Conservation (phyloP, 345 rosid species). For the Capsella bursapastoris region DNA sequence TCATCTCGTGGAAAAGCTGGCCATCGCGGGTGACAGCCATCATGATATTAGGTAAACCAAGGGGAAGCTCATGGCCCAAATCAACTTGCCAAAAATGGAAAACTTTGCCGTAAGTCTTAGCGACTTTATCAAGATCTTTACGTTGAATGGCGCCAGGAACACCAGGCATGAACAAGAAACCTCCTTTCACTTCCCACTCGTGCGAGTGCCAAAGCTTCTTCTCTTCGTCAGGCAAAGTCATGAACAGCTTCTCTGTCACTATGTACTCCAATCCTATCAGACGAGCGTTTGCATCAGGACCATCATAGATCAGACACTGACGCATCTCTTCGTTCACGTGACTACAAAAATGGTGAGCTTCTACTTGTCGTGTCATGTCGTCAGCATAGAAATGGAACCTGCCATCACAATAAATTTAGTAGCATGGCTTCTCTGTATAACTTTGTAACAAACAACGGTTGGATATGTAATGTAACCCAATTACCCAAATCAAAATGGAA, state of each 20-base stretch:
- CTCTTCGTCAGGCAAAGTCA: conserved; percentile 70
- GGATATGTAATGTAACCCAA: background rate
- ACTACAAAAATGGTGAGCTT: conserved; percentile 76
- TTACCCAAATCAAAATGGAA: background rate
- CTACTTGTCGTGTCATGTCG: conserved; percentile 83
- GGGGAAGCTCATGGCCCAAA: conserved; percentile 67
- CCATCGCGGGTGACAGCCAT: conserved; percentile 73
- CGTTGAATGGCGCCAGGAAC: conserved; percentile 67
- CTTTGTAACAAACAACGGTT: background rate
- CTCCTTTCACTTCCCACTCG: conserved; percentile 85
- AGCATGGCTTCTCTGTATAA: background rate
- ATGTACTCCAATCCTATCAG: conserved; percentile 81
- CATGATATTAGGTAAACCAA: conserved; percentile 78
- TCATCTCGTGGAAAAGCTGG: conserved; percentile 66
- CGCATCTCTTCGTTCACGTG: conserved; percentile 82
- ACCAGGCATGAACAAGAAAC: conserved; percentile 72
- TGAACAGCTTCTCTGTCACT: conserved; percentile 65
- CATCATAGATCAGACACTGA: conserved; percentile 76
- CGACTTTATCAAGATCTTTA: conserved; percentile 67
- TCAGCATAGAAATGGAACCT: conserved; percentile 73
- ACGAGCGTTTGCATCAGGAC: conserved; percentile 54
- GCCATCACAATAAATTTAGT: conserved; percentile 6
- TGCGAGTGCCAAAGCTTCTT: conserved; percentile 80
- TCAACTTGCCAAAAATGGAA: conserved; percentile 94
- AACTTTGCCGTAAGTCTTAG: conserved; percentile 75